Conservation (phyloP, 2,329 filamentous ascomycete genomes). For the Gaeumannomyces tritici region DNA sequence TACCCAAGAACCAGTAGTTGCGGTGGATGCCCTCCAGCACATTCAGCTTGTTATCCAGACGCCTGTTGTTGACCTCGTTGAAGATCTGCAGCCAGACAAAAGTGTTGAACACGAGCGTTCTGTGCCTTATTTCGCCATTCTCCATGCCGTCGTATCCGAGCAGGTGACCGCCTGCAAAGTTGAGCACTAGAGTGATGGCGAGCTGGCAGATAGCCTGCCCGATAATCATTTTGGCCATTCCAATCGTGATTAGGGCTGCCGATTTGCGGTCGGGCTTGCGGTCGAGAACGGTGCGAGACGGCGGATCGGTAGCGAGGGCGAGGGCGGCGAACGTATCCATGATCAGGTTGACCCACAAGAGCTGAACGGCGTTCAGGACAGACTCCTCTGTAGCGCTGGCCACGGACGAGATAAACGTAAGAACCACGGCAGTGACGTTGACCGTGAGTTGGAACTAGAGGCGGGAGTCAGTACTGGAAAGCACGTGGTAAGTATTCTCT, state of each 20-base stretch:
- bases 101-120: conserved; percentile 59
- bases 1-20: conserved; percentile 75
- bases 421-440: conserved; percentile 80
- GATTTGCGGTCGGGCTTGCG: conserved; percentile 57
- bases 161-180: conserved; percentile 55
- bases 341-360: conserved; percentile 94
- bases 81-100: conserved; percentile 69
- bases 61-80: conserved; percentile 66
- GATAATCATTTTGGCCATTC: conserved; percentile 99
- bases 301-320: conserved; percentile 84
- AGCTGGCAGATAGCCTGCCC: conserved; percentile 89
- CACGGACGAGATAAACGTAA: conserved; percentile 84
- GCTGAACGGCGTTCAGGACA: conserved; percentile 79
- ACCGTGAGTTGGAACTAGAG: conserved; percentile 63
- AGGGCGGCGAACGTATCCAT: conserved; percentile 94
- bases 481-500: no score
- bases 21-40: conserved; percentile 72
- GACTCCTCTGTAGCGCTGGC: conserved; percentile 58
- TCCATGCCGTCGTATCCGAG: conserved; percentile 39
- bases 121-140: conserved; percentile 8
- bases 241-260: conserved; percentile 63
- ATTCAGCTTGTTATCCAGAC: conserved; percentile 80
- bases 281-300: conserved; percentile 68
- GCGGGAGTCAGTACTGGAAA: neutral
- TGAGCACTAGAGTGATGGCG: conserved; percentile 67